Evolutionary conservation across 2,329 filamentous ascomycete genomes (phyloP).

Genomic region (Mycosphaerella sp.): DNA sequence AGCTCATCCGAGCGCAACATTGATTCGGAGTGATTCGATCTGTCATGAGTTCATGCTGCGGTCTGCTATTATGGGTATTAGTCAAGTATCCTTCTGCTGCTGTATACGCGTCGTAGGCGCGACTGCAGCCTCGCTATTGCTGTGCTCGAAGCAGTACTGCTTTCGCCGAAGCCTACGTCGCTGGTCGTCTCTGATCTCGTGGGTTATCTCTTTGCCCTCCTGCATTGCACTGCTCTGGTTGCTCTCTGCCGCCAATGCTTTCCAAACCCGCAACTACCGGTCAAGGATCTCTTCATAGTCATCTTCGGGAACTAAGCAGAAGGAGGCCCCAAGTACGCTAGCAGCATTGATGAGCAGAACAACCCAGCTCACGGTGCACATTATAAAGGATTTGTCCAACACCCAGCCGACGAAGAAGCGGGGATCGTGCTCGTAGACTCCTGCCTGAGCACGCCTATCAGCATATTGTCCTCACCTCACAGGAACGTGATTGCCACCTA

Average conservation of each 20-base stretch:
- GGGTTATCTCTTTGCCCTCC: not conserved
- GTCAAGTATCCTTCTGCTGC: not conserved
- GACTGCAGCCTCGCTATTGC: not conserved
- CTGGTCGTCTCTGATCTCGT: not conserved
- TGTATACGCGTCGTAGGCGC: not conserved
- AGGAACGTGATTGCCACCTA: constrained; percentile 42
- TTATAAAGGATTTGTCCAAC: constrained; percentile 71
- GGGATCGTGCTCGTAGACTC: constrained; percentile 74
- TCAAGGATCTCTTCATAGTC: constrained; percentile 69
- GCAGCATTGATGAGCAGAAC: constrained; percentile 48
- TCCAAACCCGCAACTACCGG: not conserved
- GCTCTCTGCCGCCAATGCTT: not conserved
- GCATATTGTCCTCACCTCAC: constrained; percentile 5
- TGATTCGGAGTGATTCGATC: constrained; percentile 6
- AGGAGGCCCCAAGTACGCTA: constrained; percentile 60
- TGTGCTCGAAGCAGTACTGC: not conserved
- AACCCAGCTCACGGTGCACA: constrained; percentile 57
- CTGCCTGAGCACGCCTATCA: constrained; percentile 52
- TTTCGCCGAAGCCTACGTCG: not conserved
- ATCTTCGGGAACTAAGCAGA: constrained; percentile 68
- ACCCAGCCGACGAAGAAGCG: constrained; percentile 79
- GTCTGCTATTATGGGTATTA: constrained; percentile 12
- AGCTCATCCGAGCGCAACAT: constrained; percentile 10
- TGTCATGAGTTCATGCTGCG: constrained; percentile 1
- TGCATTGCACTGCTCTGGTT: not conserved